Evolutionary conservation across 2,329 filamentous ascomycete species (phyloP), one percentile per base, ranked within the genome.

Genomic region (Paradendryphiella salina): DNA sequence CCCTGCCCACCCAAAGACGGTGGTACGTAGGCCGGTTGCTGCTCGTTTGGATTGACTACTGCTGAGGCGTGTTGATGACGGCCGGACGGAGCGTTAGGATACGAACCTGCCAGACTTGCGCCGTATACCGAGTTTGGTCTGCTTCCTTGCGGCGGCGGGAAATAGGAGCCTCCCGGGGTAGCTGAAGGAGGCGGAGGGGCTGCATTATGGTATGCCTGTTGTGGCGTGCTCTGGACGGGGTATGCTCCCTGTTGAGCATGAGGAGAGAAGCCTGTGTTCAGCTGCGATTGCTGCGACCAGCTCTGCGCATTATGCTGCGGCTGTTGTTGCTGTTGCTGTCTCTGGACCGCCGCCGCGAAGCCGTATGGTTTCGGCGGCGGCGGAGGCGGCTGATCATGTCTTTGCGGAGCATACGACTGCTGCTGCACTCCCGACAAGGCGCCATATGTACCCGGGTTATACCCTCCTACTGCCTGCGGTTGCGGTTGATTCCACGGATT

Each of bases 351-450:
- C 29, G 60, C 61, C 48, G 64, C 61, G 45, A 71, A 71, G 34
- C 65, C 65, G 28, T 66, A 56, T 8, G 67, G 68, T 60, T 73
- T 73, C 10, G 70, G 70, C 6, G 70, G 70, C 7, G 70, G 69
- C n/a, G 69, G 69, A 42, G 70, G 70, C 34, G 70, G 67, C 17
- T 64, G 46, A 40, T 71, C 67, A 8, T 65, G 58, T 29, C 61
- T 60, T 28, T 67, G 67, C 31, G 52, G 56, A 17, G 56, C 51
- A 42, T 69, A 67, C 17, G 54, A 45, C 40, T 28, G 46, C 4
- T 47, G 50, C 17, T 61, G 58, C 43, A 39, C 53, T 9, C 67
- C 66, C 20, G 66, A 59, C 64, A 71, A 68, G 13, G 57, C 62
- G 9, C 69, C 66, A 60, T 71, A 72, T n/a, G 57, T 59, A 4